Conservation (phyloP, 768 basidiomycete species). For the Hygrocybe coccinea region DNA sequence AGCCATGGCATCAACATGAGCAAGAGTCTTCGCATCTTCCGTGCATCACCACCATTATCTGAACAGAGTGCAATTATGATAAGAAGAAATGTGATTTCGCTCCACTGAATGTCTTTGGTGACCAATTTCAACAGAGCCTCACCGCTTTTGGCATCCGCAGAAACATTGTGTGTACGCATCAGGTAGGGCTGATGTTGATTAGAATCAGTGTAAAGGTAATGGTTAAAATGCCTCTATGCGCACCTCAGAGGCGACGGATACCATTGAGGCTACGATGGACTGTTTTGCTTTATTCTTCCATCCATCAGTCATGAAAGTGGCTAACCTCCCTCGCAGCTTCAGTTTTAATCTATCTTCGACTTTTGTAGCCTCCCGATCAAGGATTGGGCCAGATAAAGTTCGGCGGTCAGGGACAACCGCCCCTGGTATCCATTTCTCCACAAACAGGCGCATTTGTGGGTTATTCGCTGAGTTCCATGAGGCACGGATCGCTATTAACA, state of each 20-base stretch:
- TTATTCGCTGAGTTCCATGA: constrained; percentile 26
- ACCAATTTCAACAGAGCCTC: constrained; percentile 21
- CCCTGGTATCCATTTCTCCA: constrained; percentile 28
- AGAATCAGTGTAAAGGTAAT: not conserved
- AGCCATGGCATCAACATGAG: constrained; percentile 13
- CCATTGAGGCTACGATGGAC: constrained; percentile 20
- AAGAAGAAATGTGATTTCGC: constrained; percentile 12
- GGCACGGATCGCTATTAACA: constrained; percentile 13
- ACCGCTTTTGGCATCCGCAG: constrained; percentile 22
- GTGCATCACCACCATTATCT: constrained; percentile 23
- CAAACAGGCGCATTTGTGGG: constrained; percentile 28
- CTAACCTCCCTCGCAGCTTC: constrained; percentile 17
- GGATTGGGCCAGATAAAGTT: constrained; percentile 21
- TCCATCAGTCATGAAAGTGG: constrained; percentile 26
- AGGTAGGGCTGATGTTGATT: constrained; percentile 8
- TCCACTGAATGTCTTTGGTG: constrained; percentile 20
- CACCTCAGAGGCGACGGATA: constrained; percentile 25
- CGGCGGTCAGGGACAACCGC: constrained; percentile 20
- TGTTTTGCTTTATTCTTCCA: constrained; percentile 29
- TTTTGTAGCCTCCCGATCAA: constrained; percentile 9
- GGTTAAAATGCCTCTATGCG: constrained; percentile 2
- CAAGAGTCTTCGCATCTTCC: constrained; percentile 7
- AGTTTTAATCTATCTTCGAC: constrained; percentile 4
- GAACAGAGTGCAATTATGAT: constrained; percentile 20
- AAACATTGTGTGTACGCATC: constrained; percentile 19